A percentile compares a stretch with the other conserved stretches of the same genome.
phyloP scores from a whole-genome alignment of 2,329 filamentous ascomycete genomes.

The Corynespora cassiicola region DNA sequence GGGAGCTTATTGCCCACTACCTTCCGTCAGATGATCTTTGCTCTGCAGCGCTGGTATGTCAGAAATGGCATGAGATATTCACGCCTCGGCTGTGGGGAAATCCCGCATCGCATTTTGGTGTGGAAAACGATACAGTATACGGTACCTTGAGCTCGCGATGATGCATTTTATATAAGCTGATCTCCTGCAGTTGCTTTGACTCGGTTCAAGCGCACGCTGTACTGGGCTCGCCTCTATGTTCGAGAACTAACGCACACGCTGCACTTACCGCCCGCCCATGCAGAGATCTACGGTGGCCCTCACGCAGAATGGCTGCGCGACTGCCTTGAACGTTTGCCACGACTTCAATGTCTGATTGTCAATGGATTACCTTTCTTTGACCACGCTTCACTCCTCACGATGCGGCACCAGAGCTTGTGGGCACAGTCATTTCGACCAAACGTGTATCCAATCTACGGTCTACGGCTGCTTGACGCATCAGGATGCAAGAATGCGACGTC shows the following conservation, averaged over 20 bases:
- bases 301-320: slow-evolving; percentile 66
- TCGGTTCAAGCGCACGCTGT: slow-evolving; percentile 63
- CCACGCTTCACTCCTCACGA: slow-evolving; percentile 61
- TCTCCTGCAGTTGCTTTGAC: slow-evolving; percentile 59
- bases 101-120: slow-evolving; percentile 67
- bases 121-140: slow-evolving; percentile 66
- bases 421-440: slow-evolving; percentile 24
- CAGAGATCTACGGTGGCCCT: slow-evolving; percentile 66
- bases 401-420: slow-evolving; percentile 47
- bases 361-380: slow-evolving; percentile 67
- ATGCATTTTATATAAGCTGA: slow-evolving; percentile 11
- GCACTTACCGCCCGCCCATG: slow-evolving; percentile 65
- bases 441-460: slow-evolving; percentile 49
- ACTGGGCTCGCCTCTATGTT: slow-evolving; percentile 59
- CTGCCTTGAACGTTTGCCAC: slow-evolving; percentile 63
- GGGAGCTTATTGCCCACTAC: slow-evolving; percentile 63
- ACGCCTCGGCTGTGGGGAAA: slow-evolving; percentile 67
- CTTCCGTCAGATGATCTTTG: slow-evolving; percentile 64
- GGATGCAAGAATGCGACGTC: slow-evolving; percentile 66
- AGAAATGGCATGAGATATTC: slow-evolving; percentile 65
- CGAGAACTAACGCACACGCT: slow-evolving; percentile 66
- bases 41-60: slow-evolving; percentile 62
- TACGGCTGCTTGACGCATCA: slow-evolving; percentile 64
- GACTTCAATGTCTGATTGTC: slow-evolving; percentile 66
- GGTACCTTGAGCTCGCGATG: slow-evolving; percentile 34